These are phyloP conservation scores for Clavaria fumosa DNA, from an alignment of 768 basidiomycete genomes.

Conservation along the genomic window DNA sequence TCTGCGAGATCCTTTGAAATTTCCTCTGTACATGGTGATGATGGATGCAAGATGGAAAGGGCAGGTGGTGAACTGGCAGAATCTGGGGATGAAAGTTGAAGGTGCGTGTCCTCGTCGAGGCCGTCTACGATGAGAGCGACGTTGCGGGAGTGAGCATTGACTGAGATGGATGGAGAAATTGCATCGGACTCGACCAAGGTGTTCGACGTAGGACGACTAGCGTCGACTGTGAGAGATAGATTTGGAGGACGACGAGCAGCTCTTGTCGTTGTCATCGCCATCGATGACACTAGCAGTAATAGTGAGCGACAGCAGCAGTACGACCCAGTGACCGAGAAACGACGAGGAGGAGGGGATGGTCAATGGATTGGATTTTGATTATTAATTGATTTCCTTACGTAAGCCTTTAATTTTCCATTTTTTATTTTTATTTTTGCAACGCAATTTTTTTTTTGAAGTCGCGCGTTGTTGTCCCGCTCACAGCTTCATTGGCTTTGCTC, in stretches of 20 bases:
- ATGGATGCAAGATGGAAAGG: conserved; percentile 5
- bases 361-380: no score
- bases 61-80: neutral
- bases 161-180: no score
- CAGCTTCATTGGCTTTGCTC: no score
- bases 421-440: no score
- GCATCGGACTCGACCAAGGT: conserved; percentile 4
- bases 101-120: conserved; percentile 1
- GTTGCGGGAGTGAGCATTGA: neutral
- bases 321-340: no score
- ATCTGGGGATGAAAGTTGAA: conserved; percentile 1
- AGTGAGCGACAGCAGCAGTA: no score
- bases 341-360: no score
- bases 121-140: conserved; percentile 1
- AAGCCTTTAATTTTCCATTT: no score
- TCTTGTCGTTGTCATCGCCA: neutral
- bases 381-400: no score
- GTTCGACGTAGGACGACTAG: neutral
- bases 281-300: no score
- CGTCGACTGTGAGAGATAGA: neutral
- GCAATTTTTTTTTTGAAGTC: no score
- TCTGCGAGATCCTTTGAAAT: conserved; percentile 51
- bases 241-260: conserved; percentile 7
- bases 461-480: no score
- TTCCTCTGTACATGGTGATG: conserved; percentile 36